Conservation (phyloP, 108 stramenopile species). For the Discostella stelligeroides region DNA sequence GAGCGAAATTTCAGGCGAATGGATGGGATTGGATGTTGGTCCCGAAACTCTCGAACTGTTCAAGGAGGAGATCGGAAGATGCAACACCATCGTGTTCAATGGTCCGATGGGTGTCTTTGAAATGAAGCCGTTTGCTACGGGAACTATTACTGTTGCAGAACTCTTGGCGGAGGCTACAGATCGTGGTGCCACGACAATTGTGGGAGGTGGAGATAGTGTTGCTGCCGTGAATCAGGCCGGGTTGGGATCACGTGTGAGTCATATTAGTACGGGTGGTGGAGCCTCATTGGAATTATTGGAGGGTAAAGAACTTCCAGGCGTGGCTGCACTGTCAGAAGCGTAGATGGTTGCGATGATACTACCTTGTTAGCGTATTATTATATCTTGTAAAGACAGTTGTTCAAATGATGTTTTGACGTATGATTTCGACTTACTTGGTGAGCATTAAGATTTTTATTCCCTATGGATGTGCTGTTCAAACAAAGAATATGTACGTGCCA, state of each 20-base stretch:
- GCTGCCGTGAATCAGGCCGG: constrained; percentile 95
- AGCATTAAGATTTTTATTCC: too few relatives aligned
- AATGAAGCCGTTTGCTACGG: constrained; percentile 89
- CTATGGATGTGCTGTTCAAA: too few relatives aligned
- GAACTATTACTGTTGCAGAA: constrained; percentile 88
- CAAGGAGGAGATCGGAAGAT: constrained; percentile 71
- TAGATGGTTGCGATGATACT: constrained; percentile 24
- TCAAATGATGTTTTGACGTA: not conserved
- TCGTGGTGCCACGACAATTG: constrained; percentile 92
- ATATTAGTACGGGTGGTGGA: constrained; percentile 96
- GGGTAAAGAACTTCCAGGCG: constrained; percentile 95
- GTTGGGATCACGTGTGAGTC: constrained; percentile 90
- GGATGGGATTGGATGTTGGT: constrained; percentile 99
- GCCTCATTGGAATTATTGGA: constrained; percentile 97
- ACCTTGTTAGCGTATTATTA: not conserved
- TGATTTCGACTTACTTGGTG: too few relatives aligned
- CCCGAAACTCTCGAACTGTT: constrained; percentile 87
- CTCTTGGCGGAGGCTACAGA: constrained; percentile 91
- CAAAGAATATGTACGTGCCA: too few relatives aligned
- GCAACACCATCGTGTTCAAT: constrained; percentile 96
- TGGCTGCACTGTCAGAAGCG: constrained; percentile 86
- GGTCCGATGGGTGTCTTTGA: constrained; percentile 98
- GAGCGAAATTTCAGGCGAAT: constrained; percentile 89
- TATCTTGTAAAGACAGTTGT: not conserved
- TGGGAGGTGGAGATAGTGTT: constrained; percentile 97